Evolutionary conservation across 805 yeast species (phyloP).

Genomic region (Yarrowia osloensis): DNA sequence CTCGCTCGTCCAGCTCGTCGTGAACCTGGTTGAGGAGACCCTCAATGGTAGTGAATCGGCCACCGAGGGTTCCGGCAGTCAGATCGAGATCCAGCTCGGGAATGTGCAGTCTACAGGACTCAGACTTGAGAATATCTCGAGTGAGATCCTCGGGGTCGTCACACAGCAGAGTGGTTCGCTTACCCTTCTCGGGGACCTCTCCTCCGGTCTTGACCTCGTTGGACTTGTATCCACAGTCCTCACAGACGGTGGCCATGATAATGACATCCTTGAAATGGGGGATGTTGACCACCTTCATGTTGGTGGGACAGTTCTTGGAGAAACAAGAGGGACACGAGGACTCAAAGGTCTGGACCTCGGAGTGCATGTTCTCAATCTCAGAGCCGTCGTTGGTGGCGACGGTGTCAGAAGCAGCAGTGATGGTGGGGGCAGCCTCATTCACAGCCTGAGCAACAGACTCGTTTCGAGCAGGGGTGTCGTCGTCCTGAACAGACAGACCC

Average conservation of each 20-base stretch:
- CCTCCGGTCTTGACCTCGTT: constrained; percentile 99
- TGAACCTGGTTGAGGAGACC: constrained; percentile 86
- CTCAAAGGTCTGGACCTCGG: constrained; percentile 89
- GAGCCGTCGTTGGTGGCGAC: constrained; percentile 52
- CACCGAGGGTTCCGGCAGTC: constrained; percentile 96
- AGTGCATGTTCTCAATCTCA: constrained; percentile 79
- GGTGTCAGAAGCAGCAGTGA: constrained; percentile 38
- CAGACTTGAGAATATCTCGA: constrained; percentile 91
- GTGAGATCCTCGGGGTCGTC: constrained; percentile 91
- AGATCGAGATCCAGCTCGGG: constrained; percentile 91
- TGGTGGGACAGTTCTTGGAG: constrained; percentile 73
- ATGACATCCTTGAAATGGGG: constrained; percentile 98
- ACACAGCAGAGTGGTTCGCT: constrained; percentile 66
- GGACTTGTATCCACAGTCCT: constrained; percentile 89
- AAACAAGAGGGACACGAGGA: constrained; percentile 93
- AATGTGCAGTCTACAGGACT: constrained; percentile 79
- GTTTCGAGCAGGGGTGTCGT: constrained; percentile 47
- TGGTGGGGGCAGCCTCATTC: constrained; percentile 42
- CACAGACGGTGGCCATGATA: constrained; percentile 93
- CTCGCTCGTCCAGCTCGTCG: constrained; percentile 84
- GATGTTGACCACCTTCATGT: constrained; percentile 93
- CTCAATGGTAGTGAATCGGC: constrained; percentile 95
- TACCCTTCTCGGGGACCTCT: constrained; percentile 84
- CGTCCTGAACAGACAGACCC: constrained; percentile 71
- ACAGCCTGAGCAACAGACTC: constrained; percentile 43